Conservation (phyloP, 495 filamentous ascomycete genomes). For the Trichocladium antarcticum region DNA sequence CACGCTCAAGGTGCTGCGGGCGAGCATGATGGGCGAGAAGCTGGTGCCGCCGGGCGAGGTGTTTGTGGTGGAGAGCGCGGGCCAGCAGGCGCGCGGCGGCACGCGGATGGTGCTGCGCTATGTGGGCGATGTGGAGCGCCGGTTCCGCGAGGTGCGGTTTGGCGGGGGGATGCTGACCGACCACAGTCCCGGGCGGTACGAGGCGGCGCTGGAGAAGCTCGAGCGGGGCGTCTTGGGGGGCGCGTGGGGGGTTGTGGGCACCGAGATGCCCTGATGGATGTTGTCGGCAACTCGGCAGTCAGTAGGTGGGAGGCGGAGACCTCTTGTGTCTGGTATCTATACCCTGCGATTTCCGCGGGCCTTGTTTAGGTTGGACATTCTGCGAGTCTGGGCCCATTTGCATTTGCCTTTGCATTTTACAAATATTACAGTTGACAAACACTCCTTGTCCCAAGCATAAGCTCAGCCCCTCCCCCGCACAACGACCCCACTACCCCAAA, state of each 20-base stretch:
- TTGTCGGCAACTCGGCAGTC: too few relatives aligned
- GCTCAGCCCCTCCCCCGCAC: too few relatives aligned
- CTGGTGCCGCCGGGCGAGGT: slow-evolving; percentile 67
- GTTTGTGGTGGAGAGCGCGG: slow-evolving; percentile 53
- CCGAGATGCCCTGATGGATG: too few relatives aligned
- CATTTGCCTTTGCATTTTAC: too few relatives aligned
- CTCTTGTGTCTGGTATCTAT: too few relatives aligned
- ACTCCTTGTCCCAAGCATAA: too few relatives aligned
- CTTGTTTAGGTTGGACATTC: too few relatives aligned
- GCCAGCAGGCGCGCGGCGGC: slow-evolving; percentile 48
- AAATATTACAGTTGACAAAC: too few relatives aligned
- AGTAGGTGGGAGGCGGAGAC: too few relatives aligned
- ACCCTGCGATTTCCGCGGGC: too few relatives aligned
- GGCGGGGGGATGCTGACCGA: slow-evolving; percentile 63
- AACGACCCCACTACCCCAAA: too few relatives aligned
- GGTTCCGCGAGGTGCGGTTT: slow-evolving; percentile 61
- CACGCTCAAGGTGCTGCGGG: slow-evolving; percentile 53
- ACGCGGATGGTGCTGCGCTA: slow-evolving; percentile 55
- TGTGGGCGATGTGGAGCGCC: slow-evolving; percentile 51
- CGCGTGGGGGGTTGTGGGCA: slow-evolving; percentile 4
- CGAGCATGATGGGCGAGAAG: slow-evolving; percentile 58
- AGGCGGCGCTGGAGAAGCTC: slow-evolving; percentile 40
- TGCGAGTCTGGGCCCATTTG: too few relatives aligned
- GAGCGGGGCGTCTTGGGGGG: slow-evolving; percentile 20
- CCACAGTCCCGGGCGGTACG: slow-evolving; percentile 67